Evolutionary conservation across 768 basidiomycete genomes (phyloP).

Genomic region (Mycena olivaceomarginata): DNA sequence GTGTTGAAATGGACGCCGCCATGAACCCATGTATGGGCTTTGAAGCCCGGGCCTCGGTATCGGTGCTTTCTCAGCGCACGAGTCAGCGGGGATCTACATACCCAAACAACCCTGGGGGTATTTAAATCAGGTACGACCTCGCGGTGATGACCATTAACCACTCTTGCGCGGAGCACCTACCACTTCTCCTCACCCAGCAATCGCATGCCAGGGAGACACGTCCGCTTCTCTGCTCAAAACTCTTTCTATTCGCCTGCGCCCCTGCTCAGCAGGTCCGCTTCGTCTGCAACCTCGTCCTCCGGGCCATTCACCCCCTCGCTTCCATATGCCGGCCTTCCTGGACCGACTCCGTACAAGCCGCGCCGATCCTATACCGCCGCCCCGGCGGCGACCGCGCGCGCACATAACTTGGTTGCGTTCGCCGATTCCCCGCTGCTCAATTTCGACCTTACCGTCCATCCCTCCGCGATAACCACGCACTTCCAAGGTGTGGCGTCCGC

Average conservation of each 20-base stretch:
- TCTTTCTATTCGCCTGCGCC: conserved; percentile 31
- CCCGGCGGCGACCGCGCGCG: conserved; percentile 3
- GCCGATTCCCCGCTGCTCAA: conserved; percentile 11
- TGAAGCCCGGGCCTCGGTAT: neutral
- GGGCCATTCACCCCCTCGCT: conserved; percentile 30
- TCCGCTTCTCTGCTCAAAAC: conserved; percentile 27
- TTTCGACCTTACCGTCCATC: conserved; percentile 27
- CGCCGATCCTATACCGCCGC: conserved; percentile 26
- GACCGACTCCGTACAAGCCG: conserved; percentile 16
- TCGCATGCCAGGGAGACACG: conserved; percentile 32
- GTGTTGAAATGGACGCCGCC: neutral
- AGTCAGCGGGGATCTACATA: conserved; percentile 25
- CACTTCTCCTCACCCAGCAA: neutral
- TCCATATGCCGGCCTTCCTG: conserved; percentile 27
- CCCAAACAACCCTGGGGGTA: neutral
- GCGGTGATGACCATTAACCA: neutral
- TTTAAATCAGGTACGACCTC: neutral
- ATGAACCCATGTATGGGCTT: conserved; percentile 14
- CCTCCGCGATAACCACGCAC: conserved; percentile 29
- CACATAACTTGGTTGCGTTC: conserved; percentile 28
- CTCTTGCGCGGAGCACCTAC: conserved; percentile 4
- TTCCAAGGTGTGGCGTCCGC: conserved; percentile 5
- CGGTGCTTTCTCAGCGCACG: neutral
- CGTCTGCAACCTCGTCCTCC: conserved; percentile 6
- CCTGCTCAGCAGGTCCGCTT: conserved; percentile 3